Conservation (phyloP, 768 basidiomycete species). For the Lentinula boryana region DNA sequence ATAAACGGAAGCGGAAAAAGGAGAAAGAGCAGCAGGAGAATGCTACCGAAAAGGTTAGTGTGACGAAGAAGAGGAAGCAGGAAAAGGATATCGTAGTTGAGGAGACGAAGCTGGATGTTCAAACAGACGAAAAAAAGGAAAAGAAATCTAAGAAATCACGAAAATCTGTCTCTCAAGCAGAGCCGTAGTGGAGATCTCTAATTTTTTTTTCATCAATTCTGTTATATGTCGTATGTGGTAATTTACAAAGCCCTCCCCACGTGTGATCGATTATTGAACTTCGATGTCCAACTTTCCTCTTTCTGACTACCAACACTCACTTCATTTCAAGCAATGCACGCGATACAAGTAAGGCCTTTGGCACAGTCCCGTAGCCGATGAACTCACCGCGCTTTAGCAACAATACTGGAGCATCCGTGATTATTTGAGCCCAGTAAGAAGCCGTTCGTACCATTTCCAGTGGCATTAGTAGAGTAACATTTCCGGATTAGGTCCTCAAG, state of each 20-base stretch:
- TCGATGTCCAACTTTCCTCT: neutral
- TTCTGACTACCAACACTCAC: neutral
- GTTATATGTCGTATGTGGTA: neutral
- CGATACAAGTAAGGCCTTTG: constrained; percentile 7
- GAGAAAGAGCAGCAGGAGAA: constrained; percentile 14
- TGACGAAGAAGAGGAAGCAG: constrained; percentile 15
- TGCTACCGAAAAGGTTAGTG: neutral
- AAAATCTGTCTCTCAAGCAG: neutral
- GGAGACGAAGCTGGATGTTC: constrained; percentile 5
- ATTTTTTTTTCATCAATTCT: neutral
- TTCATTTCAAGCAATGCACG: constrained; percentile 7
- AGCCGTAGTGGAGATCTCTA: neutral
- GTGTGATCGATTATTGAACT: neutral
- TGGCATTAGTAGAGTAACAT: neutral
- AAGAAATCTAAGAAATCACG: constrained; percentile 11
- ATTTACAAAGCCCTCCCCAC: neutral
- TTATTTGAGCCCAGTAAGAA: constrained; percentile 82
- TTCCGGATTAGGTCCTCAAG: constrained; percentile 67
- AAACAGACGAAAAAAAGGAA: constrained; percentile 19
- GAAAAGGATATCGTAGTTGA: constrained; percentile 15
- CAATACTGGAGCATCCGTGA: constrained; percentile 93
- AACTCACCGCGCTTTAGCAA: constrained; percentile 44
- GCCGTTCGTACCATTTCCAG: neutral
- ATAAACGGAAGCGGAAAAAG: constrained; percentile 10
- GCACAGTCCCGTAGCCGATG: neutral